Evolutionary conservation across 495 filamentous ascomycete species (phyloP), one percentile per base, ranked within the genome.

Genomic region (Trichoderma gamsii): DNA sequence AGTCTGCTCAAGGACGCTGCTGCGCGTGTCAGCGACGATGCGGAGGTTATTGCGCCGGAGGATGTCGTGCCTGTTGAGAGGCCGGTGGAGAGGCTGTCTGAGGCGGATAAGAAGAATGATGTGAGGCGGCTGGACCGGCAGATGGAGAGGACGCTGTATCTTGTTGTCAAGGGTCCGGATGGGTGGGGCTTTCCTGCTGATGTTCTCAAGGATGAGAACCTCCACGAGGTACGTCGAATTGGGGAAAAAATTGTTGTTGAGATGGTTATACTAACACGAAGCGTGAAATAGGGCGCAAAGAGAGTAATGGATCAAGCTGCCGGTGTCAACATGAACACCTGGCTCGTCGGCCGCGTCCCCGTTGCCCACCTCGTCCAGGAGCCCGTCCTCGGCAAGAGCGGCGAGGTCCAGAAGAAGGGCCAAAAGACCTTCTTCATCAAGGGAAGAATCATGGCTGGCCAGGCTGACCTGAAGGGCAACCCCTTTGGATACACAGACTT

Each of bases 301-400:
- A 87, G 92, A 64, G 86, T 90, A 69, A 83, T 98, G 6, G 76
- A 84, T 59, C 86, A 93, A 70, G 80, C 92, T 15, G 92, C 86
- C 15, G 95, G 95, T 69, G 77, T 90, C 38, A 97, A 99, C 83
- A 98, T 99, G 94, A 97, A 98, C 82, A 97, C 93, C 68, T 99
- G 96, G 93, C 85, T 98, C 72, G 90, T 98, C 69, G 95, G 94
- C 69, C 91, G 89, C 72, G 90, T 90, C 70, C 95, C 95, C 18
- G 85, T 96, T 63, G 93, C 93, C 12, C 92, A 97, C 79, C 76
- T 90, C 75, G 78, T 88, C 66, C 82, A 73, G 65, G 79, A 76
- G 75, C 84, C 76, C 70, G 73, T 70, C 49, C 70, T 78, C 49
- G 73, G 73, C 51, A 75, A 80, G 27, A 72, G 76, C 66, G 70